Evolutionary conservation across 1,139 yeast species (phyloP).

Genomic region (Blastobotrys petasosporus): DNA sequence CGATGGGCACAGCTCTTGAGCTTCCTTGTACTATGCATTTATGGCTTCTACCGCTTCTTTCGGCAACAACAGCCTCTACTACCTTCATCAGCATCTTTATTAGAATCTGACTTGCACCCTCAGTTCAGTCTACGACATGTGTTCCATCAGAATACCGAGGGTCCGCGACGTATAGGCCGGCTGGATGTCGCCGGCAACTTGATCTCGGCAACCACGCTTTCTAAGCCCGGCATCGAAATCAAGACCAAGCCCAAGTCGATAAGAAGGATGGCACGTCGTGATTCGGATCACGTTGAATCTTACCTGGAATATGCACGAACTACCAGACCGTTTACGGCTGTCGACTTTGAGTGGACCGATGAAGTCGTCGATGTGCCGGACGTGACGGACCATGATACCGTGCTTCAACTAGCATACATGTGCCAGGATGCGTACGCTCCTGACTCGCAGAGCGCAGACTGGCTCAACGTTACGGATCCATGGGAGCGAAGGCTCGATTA

Average conservation of each 20-base stretch:
- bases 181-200: slow-evolving; percentile 15
- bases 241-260: slow-evolving; percentile 27
- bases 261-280: slow-evolving; percentile 50
- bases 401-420: slow-evolving; percentile 73
- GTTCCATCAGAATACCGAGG: slow-evolving; percentile 21
- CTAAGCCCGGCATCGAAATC: background rate
- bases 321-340: slow-evolving; percentile 14
- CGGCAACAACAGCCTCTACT: background rate
- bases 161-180: slow-evolving; percentile 16
- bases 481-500: slow-evolving; percentile 47
- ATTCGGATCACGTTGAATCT: slow-evolving; percentile 60
- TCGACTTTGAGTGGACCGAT: slow-evolving; percentile 30
- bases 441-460: slow-evolving; percentile 72
- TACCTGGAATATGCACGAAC: slow-evolving; percentile 53
- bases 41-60: too few relatives aligned
- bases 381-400: slow-evolving; percentile 62
- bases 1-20: too few relatives aligned
- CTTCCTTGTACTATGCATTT: too few relatives aligned
- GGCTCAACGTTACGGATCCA: slow-evolving; percentile 72
- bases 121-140: slow-evolving; percentile 20
- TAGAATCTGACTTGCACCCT: background rate
- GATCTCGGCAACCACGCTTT: background rate
- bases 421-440: slow-evolving; percentile 89
- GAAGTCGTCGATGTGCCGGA: slow-evolving; percentile 56
- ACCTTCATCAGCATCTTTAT: background rate